Evolutionary conservation across 495 filamentous ascomycete genomes (phyloP).

Genomic region (Penicillium pulvis): DNA sequence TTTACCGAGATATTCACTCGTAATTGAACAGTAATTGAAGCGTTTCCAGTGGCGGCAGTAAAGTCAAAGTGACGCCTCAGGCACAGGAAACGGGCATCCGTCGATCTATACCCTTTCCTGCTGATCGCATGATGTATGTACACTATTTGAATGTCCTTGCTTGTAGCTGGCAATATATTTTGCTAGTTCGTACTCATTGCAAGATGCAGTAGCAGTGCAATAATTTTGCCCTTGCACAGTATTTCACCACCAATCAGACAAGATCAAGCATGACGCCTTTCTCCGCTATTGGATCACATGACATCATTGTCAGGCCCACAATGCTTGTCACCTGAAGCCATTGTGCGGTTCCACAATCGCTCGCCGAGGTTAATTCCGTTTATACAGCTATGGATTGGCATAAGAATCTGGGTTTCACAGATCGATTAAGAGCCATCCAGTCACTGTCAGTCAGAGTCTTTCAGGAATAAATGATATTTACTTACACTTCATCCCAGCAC

Average conservation of each 20-base stretch:
- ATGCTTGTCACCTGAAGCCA: constrained; percentile 3
- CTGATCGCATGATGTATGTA: background rate
- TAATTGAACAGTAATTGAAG: too few species aligned
- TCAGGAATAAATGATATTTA: background rate
- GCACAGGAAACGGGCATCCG: background rate
- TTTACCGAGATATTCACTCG: too few species aligned
- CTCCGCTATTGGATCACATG: constrained; percentile 8
- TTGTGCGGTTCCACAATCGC: constrained; percentile 4
- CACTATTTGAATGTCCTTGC: background rate
- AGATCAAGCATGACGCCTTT: background rate
- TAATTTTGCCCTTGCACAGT: background rate
- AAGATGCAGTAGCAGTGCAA: background rate
- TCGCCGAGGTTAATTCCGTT: background rate
- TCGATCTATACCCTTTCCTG: constrained; percentile 1
- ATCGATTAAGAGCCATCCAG: constrained; percentile 51
- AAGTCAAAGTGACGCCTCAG: background rate
- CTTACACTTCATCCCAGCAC: constrained; percentile 40
- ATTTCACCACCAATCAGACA: background rate
- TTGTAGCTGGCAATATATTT: background rate
- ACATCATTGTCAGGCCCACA: constrained; percentile 5
- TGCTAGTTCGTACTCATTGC: background rate
- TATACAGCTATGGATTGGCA: constrained; percentile 41
- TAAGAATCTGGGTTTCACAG: constrained; percentile 49
- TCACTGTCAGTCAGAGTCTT: constrained; percentile 38
- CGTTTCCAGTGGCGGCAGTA: background rate